phyloP scores from a whole-genome alignment of 768 basidiomycete species.

The Amanita pallidorosea region DNA sequence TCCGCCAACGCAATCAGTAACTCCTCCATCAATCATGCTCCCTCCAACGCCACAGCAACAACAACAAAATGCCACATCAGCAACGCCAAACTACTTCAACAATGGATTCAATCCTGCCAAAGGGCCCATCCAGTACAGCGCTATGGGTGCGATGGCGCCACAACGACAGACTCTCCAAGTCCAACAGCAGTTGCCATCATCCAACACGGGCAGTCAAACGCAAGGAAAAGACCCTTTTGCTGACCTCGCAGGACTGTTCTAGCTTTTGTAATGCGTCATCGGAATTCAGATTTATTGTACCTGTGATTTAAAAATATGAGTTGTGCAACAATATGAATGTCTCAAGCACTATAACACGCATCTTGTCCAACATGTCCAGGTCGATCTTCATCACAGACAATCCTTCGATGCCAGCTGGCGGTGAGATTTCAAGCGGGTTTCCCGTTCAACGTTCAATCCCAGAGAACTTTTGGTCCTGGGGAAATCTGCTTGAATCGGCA shows the following conservation, averaged over 20 bases:
- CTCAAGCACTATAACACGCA: too few relatives aligned
- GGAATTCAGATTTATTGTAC: not conserved
- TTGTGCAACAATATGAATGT: not conserved
- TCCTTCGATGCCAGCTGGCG: too few relatives aligned
- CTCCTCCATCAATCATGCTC: slow-evolving; percentile 29
- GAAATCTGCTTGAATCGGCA: too few relatives aligned
- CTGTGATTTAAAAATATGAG: not conserved
- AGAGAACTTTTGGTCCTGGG: too few relatives aligned
- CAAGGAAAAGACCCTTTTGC: slow-evolving; percentile 76
- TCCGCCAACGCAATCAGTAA: slow-evolving; percentile 16
- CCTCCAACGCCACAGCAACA: slow-evolving; percentile 20
- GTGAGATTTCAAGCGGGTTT: too few relatives aligned
- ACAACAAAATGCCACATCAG: slow-evolving; percentile 9
- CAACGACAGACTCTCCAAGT: slow-evolving; percentile 8
- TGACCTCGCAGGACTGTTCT: slow-evolving; percentile 72
- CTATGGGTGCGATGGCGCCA: not conserved
- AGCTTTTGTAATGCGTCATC: slow-evolving; percentile 2
- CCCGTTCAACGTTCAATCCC: too few relatives aligned
- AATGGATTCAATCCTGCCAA: slow-evolving; percentile 9
- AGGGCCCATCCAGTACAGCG: slow-evolving; percentile 9
- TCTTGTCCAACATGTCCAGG: too few relatives aligned
- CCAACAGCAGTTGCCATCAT: slow-evolving; percentile 11
- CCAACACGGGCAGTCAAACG: slow-evolving; percentile 10
- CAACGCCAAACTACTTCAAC: slow-evolving; percentile 22
- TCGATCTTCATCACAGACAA: too few relatives aligned